Base-by-base conservation (phyloP, 2,329 filamentous ascomycete genomes). In the Fusarium albidum region DNA sequence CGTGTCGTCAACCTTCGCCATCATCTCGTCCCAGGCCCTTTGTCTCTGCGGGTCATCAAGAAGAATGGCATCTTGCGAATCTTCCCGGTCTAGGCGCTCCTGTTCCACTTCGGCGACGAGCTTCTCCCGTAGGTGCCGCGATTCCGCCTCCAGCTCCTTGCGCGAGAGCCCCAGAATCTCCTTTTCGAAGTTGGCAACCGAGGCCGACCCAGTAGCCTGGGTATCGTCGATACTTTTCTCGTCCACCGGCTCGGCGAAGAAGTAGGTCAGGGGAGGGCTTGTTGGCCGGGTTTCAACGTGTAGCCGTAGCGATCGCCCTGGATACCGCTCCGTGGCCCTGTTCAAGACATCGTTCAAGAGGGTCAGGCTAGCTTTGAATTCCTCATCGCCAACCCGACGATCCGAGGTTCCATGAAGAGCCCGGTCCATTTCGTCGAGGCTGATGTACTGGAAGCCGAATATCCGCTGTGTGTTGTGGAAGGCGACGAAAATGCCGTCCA, bases 401-500 rank as follows among this genome's bases (percentile, higher is more conserved):
- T 92, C 80, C 0, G 71, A 67, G 43, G 91, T 88, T 17, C 92
- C 92, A 69, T 99, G 96, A n/a, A 99, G 74, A 1, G 91, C 84
- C n/a, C 81, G 70, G 70, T 99, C 95, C 89, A 99, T 92, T 69
- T 99, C 95, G 5, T 84, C 71, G 12, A 98, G 75, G 53, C 87
- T 87, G 55, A 99, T 83, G 70, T 99, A 99, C 73, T 99, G 95
- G 73, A 99, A 99, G 6, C 95, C 95, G 70, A 99, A 99, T 42
- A 99, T 96, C 49, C 93, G 89, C 73, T 93, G 83, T 3, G 92
- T 91, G 71, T 99, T 99, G 78, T 99, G 95, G 71, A 87, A 99
- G 3, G 95, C 95, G 17, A 98, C 90, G 69, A 98, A 99, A 42
- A 98, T 97, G 47, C 95, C 95, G 69, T 99, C 94, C 96, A 99